Base-by-base conservation (phyloP, 2,329 filamentous ascomycete genomes). In the Amesomyces nigricolor region DNA sequence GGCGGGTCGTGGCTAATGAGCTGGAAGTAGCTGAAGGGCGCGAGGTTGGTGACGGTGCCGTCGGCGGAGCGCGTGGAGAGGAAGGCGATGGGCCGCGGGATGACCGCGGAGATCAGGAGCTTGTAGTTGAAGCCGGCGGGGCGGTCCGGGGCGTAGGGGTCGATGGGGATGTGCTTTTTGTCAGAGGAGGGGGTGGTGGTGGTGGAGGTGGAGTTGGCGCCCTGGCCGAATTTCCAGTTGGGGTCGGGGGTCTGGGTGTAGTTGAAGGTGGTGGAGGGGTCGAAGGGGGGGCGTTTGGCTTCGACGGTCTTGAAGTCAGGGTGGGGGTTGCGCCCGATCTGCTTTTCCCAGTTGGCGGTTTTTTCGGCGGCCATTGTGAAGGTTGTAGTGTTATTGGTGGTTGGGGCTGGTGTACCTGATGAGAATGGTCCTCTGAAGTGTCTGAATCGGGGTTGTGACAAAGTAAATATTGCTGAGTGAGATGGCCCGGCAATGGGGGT, bases 21-120 rank as follows among this genome's bases (percentile, higher is more conserved):
- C 68, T 90, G 87, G 69, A 91, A 90, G 75, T 94, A 96, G 66
- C 82, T 88, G 71, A 94, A 96, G 0, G 91, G 91, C 0, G 91
- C 89, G 2, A 96, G 78, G 72, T 96, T 97, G 14, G 81, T 82
- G 61, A 61, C 76, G 35, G 65, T 71, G 19, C 88, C 89, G 65
- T 91, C 86, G 3, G 71, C 63, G 19, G 75, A 75, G 51, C 71
- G 68, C 9, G 82, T 82, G 57, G 78, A 81, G 32, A 85, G 67
- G 68, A 86, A 81, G 51, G 80, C 82, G 66, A 96, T 86, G 11
- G 92, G 92, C 11, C 92, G 82, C 1, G 92, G 92, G 14, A 91
- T 80, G 62, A 96, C 82, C 60, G 83, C 84, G 16, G 84, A 88
- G 70, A 96, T 95, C 58, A 96, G 77, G 13, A 96, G 81, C 73